phyloP scores from a whole-genome alignment of 23 red algal species.

The Pyropia yezoensis region DNA sequence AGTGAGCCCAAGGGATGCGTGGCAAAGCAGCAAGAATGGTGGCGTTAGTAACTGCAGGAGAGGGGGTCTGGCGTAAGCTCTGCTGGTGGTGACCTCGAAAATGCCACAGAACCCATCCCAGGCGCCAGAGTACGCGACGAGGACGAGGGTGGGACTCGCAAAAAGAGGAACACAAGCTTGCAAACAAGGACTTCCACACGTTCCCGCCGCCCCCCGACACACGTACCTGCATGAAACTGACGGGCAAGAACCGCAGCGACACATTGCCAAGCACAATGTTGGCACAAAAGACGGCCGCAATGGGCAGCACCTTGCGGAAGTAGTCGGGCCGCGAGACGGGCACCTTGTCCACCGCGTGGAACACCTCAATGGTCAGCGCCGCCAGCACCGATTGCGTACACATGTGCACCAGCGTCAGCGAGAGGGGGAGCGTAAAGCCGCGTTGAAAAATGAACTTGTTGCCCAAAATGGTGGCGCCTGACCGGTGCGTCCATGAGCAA shows the following conservation, averaged over 20 bases:
- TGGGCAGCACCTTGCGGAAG: constrained; percentile 52
- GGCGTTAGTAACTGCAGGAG: no score
- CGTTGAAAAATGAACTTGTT: constrained; percentile 85
- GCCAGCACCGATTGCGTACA: constrained; percentile 36
- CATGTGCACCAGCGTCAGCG: constrained; percentile 79
- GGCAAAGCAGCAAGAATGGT: no score
- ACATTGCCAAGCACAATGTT: constrained; percentile 82
- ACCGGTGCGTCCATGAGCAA: no score
- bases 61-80: no score
- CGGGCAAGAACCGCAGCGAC: constrained; percentile 57
- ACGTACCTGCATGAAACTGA: constrained; percentile 63
- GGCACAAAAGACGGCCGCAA: constrained; percentile 53
- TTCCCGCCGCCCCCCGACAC: no score
- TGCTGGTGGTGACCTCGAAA: no score
- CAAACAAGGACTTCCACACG: no score
- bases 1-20: no score
- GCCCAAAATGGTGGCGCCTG: constrained; percentile 38
- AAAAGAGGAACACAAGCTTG: no score
- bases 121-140: no score
- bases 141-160: no score
- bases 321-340: constrained; percentile 46
- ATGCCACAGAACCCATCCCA: no score
- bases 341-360: constrained; percentile 43
- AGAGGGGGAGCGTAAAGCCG: constrained; percentile 46
- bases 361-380: constrained; percentile 48